Evolutionary conservation across 129 eudicot species (phyloP), one percentile per base, ranked within the genome.

Genomic region (Artemisia argyi): DNA sequence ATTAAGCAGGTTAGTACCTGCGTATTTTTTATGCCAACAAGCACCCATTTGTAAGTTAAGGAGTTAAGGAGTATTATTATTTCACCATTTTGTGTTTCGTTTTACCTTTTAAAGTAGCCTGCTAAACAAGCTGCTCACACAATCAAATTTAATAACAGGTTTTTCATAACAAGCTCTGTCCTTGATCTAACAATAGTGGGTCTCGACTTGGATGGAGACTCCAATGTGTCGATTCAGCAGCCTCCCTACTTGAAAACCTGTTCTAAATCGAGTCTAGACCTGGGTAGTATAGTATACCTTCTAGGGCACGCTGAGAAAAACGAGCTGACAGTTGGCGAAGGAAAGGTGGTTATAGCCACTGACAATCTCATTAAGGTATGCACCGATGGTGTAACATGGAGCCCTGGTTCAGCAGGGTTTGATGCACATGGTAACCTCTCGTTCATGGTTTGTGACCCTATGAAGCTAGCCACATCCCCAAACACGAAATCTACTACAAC

Each of bases 371-470:
- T 94, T 69, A 94, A 94, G 75, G 65, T 90, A 18, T 94, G 96
- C 12, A 83, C 98, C 0, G 96, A 88, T 74, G 97, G 92, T 66
- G 85, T 84, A 48, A 82, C 86, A 54, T 94, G 97, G 97, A 88
- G 88, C 87, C 97, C 97, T 22, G 98, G 97, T 26, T 94, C 97
- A 15, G 96, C 97, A 12, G 96, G 98, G 32, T 90, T 94, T 44
- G 98, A 90, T 57, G 76, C 78, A 15, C 89, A 90, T 13, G 98
- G 97, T 14, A 94, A 90, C 74, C 96, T 94, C 26, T 88, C 98
- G 0, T 94, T 94, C 82, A 90, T 94, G 96, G 92, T 94, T 71
- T 94, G 98, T 61, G 98, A 94, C 83, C 98, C 98, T 5, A 94
- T 90, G 98, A 94, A 94, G 78, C 83, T 87, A 18, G 93, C 97